These are phyloP conservation scores for Lagerstroemia speciosa DNA, from an alignment of 345 rosid species.

Conservation along the genomic window DNA sequence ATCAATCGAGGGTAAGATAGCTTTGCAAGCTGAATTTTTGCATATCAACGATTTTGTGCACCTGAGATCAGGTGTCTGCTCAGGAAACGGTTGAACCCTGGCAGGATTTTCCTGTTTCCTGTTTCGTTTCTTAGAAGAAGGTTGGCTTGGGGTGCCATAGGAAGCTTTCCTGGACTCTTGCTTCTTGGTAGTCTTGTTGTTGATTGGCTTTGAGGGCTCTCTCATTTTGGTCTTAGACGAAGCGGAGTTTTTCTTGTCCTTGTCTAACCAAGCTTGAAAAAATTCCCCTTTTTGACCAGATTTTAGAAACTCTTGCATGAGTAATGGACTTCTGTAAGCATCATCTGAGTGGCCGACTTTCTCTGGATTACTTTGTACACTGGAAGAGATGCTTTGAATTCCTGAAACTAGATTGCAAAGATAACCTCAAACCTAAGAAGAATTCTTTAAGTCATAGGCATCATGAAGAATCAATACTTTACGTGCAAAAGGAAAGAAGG, in stretches of 20 bases:
- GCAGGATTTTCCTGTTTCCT: constrained; percentile 62
- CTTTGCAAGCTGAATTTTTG: constrained; percentile 64
- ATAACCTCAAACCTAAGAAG: constrained; percentile 36
- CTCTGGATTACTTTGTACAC: constrained; percentile 52
- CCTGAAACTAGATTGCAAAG: not conserved
- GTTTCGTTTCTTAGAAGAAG: constrained; percentile 45
- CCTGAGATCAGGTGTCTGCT: constrained; percentile 35
- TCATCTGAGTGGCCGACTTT: constrained; percentile 46
- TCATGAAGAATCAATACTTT: not conserved
- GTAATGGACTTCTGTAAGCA: constrained; percentile 55
- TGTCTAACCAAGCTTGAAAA: constrained; percentile 34
- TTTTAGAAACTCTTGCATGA: constrained; percentile 44
- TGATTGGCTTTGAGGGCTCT: constrained; percentile 35
- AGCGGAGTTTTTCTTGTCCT: constrained; percentile 43
- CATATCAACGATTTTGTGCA: constrained; percentile 54
- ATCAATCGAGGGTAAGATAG: constrained; percentile 47
- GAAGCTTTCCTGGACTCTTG: constrained; percentile 44
- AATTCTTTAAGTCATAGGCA: constrained; percentile 36
- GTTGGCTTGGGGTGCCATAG: constrained; percentile 26
- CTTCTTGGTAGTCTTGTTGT: constrained; percentile 57
- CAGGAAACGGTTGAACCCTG: constrained; percentile 29
- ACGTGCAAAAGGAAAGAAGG: constrained; percentile 18
- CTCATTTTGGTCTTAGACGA: constrained; percentile 58
- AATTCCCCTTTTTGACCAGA: constrained; percentile 50
- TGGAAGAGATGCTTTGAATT: constrained; percentile 35